Base-by-base conservation (phyloP, 1,284 basidiomycete genomes). In the Fomitopsis palustris region DNA sequence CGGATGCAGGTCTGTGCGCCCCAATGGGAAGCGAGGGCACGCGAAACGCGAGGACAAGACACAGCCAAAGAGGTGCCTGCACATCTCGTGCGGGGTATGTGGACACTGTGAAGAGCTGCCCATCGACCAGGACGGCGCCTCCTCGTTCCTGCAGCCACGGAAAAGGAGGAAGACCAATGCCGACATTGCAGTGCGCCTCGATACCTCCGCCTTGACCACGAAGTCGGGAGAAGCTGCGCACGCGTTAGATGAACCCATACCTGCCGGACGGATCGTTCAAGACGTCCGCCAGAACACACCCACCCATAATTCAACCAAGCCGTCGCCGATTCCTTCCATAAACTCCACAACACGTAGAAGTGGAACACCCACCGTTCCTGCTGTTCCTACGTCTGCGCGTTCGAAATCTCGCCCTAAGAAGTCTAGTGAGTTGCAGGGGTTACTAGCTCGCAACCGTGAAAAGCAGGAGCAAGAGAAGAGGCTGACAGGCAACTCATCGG, bases 381-480 rank as follows among this genome's bases (percentile, higher is more conserved):
- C 33, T 33, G 9, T 47, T 31, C 27, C 61, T 35, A 42, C 56
- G 4, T 31, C 58, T 1, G 41, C 57, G 12, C 66, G 65, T 25
- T 8, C 61, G n/a, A 74, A 70, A 59, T 53, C 70, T 8, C 74
- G 77, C 25, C 64, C 72, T 17, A 77, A 82, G 59, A 81, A 81
- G 67, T 80, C 78, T 61, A 65, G 75, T 0, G 79, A 78, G 8
- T 68, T 91, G 49, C 86, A 84, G 68, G 79, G 82, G 42, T 79
- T 91, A 75, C 74, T 91, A 39, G 78, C 79, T 37, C 81, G 80
- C 38, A 87, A 86, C 64, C 81, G 81, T 60, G 77, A 79, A 64
- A 77, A 80, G 62, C 77, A 79, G 61, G 72, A 75, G 64, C 70
- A 70, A 70, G 74, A 68, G 70, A 69, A 71, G 67, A 68, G 69